phyloP scores from a whole-genome alignment of 2,329 filamentous ascomycete genomes.

The Cladosporium sp. region DNA sequence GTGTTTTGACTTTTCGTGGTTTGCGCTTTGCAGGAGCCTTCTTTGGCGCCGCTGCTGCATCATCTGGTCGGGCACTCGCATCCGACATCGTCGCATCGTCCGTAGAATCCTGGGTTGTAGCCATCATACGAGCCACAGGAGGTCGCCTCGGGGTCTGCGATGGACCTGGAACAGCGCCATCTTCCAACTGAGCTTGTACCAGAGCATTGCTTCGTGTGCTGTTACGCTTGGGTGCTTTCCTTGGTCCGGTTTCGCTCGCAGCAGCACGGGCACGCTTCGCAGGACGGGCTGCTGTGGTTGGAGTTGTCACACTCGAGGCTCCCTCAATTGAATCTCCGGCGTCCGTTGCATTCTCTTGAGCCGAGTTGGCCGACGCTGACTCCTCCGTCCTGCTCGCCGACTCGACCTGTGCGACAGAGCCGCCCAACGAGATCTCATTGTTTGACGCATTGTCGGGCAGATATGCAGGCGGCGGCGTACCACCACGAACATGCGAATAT shows the following conservation, averaged over 20 bases:
- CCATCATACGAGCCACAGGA: constrained; percentile 19
- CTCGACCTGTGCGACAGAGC: neutral
- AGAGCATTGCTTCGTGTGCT: constrained; percentile 21
- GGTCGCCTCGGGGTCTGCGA: constrained; percentile 16
- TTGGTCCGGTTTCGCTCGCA: neutral
- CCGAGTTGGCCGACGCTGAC: neutral
- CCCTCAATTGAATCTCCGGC: neutral
- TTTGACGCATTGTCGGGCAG: neutral
- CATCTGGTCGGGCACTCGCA: neutral
- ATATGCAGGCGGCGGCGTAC: neutral
- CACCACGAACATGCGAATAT: neutral
- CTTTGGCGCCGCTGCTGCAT: neutral
- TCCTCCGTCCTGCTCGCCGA: neutral
- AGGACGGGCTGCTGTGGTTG: neutral
- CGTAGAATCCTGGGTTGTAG: neutral
- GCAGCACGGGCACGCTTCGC: neutral
- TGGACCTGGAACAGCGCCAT: neutral
- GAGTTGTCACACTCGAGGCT: neutral
- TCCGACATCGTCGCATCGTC: neutral
- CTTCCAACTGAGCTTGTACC: constrained; percentile 14
- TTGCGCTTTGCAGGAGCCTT: constrained; percentile 10
- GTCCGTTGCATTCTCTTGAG: neutral
- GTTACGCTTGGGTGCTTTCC: constrained; percentile 16
- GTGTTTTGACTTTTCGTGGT: constrained; percentile 11
- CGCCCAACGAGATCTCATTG: neutral